phyloP scores from a whole-genome alignment of 2,329 filamentous ascomycete genomes.

The Cyphellophora europaea region DNA sequence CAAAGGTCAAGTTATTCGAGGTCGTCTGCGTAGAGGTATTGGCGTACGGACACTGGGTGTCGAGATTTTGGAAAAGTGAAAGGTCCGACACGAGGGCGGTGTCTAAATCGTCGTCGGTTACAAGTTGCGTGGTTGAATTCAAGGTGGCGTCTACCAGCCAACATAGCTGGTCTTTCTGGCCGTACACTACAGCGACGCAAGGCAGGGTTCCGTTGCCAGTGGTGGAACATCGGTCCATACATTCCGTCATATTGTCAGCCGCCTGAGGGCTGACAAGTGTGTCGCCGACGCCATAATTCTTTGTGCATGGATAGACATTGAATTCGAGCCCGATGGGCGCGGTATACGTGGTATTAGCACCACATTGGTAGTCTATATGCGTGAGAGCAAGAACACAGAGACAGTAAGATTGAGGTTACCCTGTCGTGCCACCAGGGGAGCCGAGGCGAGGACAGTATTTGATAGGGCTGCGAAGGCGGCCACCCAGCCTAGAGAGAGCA shows the following conservation, averaged over 20 bases:
- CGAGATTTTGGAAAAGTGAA: not conserved
- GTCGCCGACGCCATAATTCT: not conserved
- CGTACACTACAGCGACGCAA: not conserved
- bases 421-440: too few relatives aligned
- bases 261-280: not conserved
- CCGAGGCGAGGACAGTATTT: too few relatives aligned
- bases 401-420: too few relatives aligned
- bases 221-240: not conserved
- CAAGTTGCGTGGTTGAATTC: not conserved
- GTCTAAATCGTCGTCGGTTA: not conserved
- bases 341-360: not conserved
- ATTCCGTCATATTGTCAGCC: not conserved
- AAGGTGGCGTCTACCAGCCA: not conserved
- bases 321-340: not conserved
- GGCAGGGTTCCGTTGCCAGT: not conserved
- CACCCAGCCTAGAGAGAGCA: too few relatives aligned
- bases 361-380: too few relatives aligned
- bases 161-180: not conserved
- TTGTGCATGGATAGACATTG: not conserved
- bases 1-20: not conserved
- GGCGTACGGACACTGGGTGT: not conserved
- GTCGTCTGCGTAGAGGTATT: not conserved
- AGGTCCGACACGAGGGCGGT: not conserved
- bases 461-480: too few relatives aligned
- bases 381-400: too few relatives aligned